phyloP scores from a whole-genome alignment of 2,329 filamentous ascomycete species.

The Beauveria pseudobassiana region DNA sequence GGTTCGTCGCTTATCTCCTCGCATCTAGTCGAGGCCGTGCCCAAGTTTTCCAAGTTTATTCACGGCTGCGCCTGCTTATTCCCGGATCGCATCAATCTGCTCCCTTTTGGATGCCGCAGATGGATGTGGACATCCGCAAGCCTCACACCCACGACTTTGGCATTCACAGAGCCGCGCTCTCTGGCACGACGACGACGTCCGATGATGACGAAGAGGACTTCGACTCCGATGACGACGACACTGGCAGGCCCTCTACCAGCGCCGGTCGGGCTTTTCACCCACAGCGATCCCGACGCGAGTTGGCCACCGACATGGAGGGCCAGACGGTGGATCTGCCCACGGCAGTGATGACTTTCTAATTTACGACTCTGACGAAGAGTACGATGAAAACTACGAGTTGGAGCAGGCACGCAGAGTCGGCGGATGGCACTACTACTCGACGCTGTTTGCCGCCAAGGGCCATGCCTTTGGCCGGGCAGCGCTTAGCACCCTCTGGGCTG shows the following conservation, averaged over 20 bases:
- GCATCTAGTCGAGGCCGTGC: slow-evolving; percentile 95
- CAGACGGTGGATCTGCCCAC: slow-evolving; percentile 60
- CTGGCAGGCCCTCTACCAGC: slow-evolving; percentile 12
- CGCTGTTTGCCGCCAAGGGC: slow-evolving; percentile 44
- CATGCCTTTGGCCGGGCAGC: slow-evolving; percentile 34
- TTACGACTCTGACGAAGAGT: slow-evolving; percentile 81
- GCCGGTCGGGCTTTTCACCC: slow-evolving; percentile 28
- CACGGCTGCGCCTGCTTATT: slow-evolving; percentile 87
- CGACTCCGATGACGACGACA: slow-evolving; percentile 56
- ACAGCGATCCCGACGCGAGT: slow-evolving; percentile 30
- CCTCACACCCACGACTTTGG: slow-evolving; percentile 83
- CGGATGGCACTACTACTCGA: slow-evolving; percentile 65
- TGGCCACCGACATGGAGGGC: slow-evolving; percentile 67
- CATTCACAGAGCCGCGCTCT: slow-evolving; percentile 72
- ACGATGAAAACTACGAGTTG: slow-evolving; percentile 64
- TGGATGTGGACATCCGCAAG: slow-evolving; percentile 96
- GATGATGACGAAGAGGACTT: slow-evolving; percentile 67
- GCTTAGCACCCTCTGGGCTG: slow-evolving; percentile 37
- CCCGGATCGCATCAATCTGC: slow-evolving; percentile 75
- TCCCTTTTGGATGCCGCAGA: slow-evolving; percentile 99
- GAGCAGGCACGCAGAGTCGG: slow-evolving; percentile 72
- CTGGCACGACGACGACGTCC: slow-evolving; percentile 69
- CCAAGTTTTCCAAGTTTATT: slow-evolving; percentile 99
- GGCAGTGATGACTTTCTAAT: slow-evolving; percentile 69
- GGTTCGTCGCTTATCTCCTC: slow-evolving; percentile 91